Evolutionary conservation across 441 rosid species (phyloP).

Genomic region (Mallotus japonicus): DNA sequence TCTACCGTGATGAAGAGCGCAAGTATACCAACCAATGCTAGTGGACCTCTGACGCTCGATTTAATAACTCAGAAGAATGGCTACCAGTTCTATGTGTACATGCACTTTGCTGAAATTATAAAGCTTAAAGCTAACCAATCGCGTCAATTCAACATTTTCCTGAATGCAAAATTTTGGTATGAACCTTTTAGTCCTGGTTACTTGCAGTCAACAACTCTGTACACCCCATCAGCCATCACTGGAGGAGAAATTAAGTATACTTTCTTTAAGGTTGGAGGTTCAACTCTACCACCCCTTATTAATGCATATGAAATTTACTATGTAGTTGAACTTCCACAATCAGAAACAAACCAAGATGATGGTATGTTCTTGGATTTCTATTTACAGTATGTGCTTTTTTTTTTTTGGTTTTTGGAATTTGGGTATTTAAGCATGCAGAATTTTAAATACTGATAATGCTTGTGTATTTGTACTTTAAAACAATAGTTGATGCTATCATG

Average conservation of each 20-base stretch:
- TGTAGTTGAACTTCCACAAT: conserved; percentile 27
- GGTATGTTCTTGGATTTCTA: conserved; percentile 31
- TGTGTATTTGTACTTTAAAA: not conserved
- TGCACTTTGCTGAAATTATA: too few relatives aligned
- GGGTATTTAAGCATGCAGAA: not conserved
- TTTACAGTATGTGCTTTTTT: too few relatives aligned
- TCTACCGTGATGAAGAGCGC: too few relatives aligned
- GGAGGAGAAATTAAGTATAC: conserved; percentile 7
- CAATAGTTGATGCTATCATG: conserved; percentile 32
- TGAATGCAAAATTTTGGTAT: conserved; percentile 19
- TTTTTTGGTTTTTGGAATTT: too few relatives aligned
- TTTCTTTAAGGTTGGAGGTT: conserved; percentile 22
- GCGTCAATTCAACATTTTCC: conserved; percentile 25
- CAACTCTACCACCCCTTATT: conserved; percentile 42
- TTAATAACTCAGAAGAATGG: too few relatives aligned
- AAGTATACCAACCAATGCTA: too few relatives aligned
- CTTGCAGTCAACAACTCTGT: conserved; percentile 30
- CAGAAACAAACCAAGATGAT: conserved; percentile 34
- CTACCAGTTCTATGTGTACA: too few relatives aligned
- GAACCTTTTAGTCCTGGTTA: conserved; percentile 33
- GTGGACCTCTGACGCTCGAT: too few relatives aligned
- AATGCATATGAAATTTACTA: conserved; percentile 45
- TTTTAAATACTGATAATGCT: too few relatives aligned
- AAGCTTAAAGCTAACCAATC: conserved; percentile 1
- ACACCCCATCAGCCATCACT: not conserved